Evolutionary conservation across 257 asterid genomes (phyloP), one percentile per base, ranked within the genome.

Genomic region (Solanum sejunctum): DNA sequence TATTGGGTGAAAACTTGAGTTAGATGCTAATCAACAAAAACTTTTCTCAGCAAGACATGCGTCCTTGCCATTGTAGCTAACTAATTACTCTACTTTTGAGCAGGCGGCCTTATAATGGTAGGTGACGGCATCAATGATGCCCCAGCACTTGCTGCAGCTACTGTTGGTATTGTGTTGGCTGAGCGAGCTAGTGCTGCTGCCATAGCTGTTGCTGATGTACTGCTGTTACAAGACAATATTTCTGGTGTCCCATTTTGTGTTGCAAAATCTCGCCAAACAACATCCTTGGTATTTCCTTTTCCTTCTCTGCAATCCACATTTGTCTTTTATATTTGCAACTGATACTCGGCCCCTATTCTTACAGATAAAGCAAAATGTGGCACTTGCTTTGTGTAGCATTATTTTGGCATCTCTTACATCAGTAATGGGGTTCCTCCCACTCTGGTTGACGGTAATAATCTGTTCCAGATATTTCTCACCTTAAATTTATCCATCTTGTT

Each of bases 71-170:
- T 26, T 51, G 91, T 75, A 92, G 97, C 63, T 28, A 54, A 52
- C 64, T 47, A 78, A 26, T 77, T 51, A 52, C 23, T 51, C 9
- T 78, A 78, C 64, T 51, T 78, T 36, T 26, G 82, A 52, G 47
- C 93, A 86, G 98, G 98, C 4, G 99, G 98, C 84, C 96, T 97
- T 32, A 90, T 97, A 81, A 97, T 97, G 99, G 99, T 97, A 70
- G 99, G 99, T 80, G 99, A 97, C 84, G 99, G 99, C 63, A 97
- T 97, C 86, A 97, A 97, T 84, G 99, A 97, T 80, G 99, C 98
- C 67, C 99, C 99, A 3, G 99, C 99, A 45, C 90, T 97, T 89
- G 99, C 99, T 86, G 98, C 99, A 83, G 95, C 99, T 49, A 92
- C 94, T 6, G 99, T 94, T 60, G 99, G 99, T 78, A 91, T 95